Percentiles rank a stretch among this genome's conserved stretches.
phyloP scores from a whole-genome alignment of 116 monocot species.

The Phalaenopsis hybrid region DNA sequence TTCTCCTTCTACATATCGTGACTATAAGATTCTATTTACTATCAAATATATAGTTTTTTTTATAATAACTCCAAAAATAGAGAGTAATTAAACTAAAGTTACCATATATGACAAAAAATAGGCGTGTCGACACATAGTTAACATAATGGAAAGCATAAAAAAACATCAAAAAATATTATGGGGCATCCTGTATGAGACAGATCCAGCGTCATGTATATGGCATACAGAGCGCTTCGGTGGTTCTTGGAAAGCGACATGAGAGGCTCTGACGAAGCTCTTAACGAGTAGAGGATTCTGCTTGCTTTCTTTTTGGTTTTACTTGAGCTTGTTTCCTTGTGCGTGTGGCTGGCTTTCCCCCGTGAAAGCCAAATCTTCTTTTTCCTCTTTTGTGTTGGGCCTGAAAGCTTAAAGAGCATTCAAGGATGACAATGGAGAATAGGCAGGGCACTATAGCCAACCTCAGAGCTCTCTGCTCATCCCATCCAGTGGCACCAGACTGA shows the following conservation, averaged over 20 bases:
- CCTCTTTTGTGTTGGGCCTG: background rate
- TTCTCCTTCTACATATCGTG: too few species aligned
- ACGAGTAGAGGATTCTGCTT: background rate
- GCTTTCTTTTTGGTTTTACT: background rate
- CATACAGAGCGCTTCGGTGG: background rate
- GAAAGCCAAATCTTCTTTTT: background rate
- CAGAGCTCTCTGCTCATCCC: background rate
- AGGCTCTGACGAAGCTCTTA: background rate
- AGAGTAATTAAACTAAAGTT: too few species aligned
- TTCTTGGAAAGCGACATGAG: background rate
- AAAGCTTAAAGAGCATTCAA: conserved; percentile 1
- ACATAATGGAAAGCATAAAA: too few species aligned
- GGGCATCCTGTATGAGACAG: too few species aligned
- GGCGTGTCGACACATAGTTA: too few species aligned
- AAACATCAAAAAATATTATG: too few species aligned
- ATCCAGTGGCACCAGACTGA: too few species aligned
- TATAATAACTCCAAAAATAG: too few species aligned
- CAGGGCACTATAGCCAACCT: background rate
- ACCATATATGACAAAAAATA: too few species aligned
- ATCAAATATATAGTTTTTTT: too few species aligned
- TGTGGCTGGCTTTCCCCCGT: background rate
- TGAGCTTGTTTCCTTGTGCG: background rate
- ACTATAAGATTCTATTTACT: too few species aligned
- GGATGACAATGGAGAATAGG: background rate
- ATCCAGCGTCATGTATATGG: too few species aligned